Base-by-base conservation (phyloP, 2,329 filamentous ascomycete genomes). In the Zalaria obscura region DNA sequence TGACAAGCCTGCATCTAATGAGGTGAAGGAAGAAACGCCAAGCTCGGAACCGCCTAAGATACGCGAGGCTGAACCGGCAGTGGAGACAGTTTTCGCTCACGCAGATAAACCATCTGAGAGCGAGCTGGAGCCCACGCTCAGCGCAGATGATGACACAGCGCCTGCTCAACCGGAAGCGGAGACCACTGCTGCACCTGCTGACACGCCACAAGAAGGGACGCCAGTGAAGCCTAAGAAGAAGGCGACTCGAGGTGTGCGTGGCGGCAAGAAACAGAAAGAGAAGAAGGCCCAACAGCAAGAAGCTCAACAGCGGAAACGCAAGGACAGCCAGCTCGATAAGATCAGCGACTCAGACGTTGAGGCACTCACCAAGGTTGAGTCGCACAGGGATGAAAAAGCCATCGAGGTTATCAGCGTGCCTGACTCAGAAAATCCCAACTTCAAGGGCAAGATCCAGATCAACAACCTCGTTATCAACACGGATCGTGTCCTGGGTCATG, bases 401-500 rank as follows among this genome's bases (percentile, higher is more conserved):
- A 50, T 61, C 31, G 61, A 63, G 41, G 58, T 63, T 40, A 62
- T 66, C 42, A 65, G 62, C 31, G 61, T 69, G 34, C 61, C 62
- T 27, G 66, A 51, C 27, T 60, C 57, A 4, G 58, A 64, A 47
- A 57, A 55, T 39, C 45, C 58, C 40, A 53, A 70, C 43, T 58
- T 69, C 7, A 60, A 61, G 29, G 67, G 64, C 36, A 61, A 65
- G 8, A 65, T 78, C 45, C 69, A 72, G 36, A 78, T 79, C 51
- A 76, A 75, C 40, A 76, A 73, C 45, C 61, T 79, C 25, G 69
- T 67, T 41, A 75, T 80, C 27, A 67, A 73, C 48, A 76, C 72
- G 25, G 71, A 78, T 50, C 68, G 66, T 27, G 68, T 78, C 11
- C 66, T 80, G 33, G 78, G 78, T 2, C 72, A 85, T 45, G 91